Conservation (phyloP, 495 filamentous ascomycete species). For the Eremomyces bilateralis region DNA sequence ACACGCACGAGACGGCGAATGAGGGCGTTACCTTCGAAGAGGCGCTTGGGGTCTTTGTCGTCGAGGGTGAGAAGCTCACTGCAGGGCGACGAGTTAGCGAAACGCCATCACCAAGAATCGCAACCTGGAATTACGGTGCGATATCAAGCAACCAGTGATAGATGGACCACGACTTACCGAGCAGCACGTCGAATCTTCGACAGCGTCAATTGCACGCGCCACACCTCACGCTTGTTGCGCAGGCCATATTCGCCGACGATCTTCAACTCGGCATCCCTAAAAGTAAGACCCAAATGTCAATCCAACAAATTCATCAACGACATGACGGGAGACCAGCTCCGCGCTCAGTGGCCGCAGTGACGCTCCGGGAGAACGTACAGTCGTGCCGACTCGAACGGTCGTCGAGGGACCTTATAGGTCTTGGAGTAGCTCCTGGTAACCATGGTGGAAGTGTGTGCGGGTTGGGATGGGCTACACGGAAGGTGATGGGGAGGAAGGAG, state of each 20-base stretch:
- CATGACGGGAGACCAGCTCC: conserved; percentile 93
- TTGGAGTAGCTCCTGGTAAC: conserved; percentile 65
- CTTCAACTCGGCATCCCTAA: conserved; percentile 95
- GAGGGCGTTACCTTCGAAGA: conserved; percentile 98
- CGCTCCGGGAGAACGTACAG: conserved; percentile 79
- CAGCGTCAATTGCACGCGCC: conserved; percentile 95
- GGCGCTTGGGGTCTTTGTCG: conserved; percentile 99
- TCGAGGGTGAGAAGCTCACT: conserved; percentile 99
- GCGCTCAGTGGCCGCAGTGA: conserved; percentile 66
- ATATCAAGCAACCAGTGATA: too few relatives aligned
- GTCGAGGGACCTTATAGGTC: conserved; percentile 90
- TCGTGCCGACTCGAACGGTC: conserved; percentile 94
- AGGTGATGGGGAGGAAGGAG: too few relatives aligned
- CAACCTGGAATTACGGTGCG: not conserved
- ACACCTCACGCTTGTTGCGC: conserved; percentile 99
- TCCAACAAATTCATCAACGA: conserved; percentile 42
- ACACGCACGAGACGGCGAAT: conserved; percentile 99
- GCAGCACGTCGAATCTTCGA: conserved; percentile 99
- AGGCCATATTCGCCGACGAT: conserved; percentile 98
- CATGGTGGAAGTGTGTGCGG: conserved; percentile 16
- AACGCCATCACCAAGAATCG: not conserved
- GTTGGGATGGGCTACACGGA: too few relatives aligned
- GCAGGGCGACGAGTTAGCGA: conserved; percentile 5
- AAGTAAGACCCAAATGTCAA: conserved; percentile 6
- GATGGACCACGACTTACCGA: conserved; percentile 53